Evolutionary conservation across 768 basidiomycete genomes (phyloP).

Genomic region (Leccinum imitatum): DNA sequence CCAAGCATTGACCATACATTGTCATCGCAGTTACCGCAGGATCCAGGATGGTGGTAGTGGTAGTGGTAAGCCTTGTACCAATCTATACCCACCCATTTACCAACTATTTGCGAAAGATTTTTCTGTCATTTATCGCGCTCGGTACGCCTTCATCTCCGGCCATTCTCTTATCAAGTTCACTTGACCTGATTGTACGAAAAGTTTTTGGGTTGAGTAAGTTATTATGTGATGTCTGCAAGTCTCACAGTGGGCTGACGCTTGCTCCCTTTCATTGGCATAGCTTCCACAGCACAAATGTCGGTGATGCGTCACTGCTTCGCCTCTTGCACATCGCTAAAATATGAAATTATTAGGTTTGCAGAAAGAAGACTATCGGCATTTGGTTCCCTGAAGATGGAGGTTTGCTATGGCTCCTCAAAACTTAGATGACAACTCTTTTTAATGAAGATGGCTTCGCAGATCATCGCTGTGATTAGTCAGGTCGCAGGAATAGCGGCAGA

Average conservation of each 20-base stretch:
- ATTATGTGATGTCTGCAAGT: not conserved
- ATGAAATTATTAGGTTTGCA: constrained; percentile 13
- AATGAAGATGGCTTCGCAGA: constrained; percentile 1
- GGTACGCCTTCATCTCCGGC: constrained; percentile 15
- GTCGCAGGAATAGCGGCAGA: constrained; percentile 9
- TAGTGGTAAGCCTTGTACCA: constrained; percentile 17
- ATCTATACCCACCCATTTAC: not conserved
- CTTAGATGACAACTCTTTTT: not conserved
- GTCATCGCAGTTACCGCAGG: constrained; percentile 19
- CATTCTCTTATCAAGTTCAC: not conserved
- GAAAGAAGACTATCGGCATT: constrained; percentile 25
- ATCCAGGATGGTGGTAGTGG: constrained; percentile 13
- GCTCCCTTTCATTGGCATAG: constrained; percentile 6
- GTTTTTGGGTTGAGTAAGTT: constrained; percentile 31
- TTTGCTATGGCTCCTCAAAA: constrained; percentile 5
- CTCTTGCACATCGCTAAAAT: constrained; percentile 7
- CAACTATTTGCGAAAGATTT: constrained; percentile 13
- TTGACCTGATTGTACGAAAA: constrained; percentile 18
- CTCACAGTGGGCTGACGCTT: not conserved
- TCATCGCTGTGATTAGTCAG: constrained; percentile 15
- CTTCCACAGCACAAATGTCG: constrained; percentile 27
- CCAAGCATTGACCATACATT: not conserved
- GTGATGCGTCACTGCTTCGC: constrained; percentile 1
- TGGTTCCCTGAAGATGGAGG: constrained; percentile 18
- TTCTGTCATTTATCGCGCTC: constrained; percentile 20